Conservation (phyloP, 805 yeast species). For the Yamadazyma takamatsuzukensis region DNA sequence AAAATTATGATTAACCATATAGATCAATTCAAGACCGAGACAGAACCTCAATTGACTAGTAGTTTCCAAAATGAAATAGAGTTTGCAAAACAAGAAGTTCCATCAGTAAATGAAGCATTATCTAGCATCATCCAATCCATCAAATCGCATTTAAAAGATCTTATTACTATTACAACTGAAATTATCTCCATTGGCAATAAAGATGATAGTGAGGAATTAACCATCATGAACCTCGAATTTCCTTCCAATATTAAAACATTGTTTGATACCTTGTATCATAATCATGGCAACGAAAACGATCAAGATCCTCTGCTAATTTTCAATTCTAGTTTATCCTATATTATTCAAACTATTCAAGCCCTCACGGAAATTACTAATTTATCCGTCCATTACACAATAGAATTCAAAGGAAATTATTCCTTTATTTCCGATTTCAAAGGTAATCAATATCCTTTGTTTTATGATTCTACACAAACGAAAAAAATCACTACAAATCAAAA, state of each 20-base stretch:
- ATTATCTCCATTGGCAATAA: constrained; percentile 25
- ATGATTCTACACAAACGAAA: constrained; percentile 19
- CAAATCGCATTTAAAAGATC: constrained; percentile 16
- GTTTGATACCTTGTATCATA: constrained; percentile 24
- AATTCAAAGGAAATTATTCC: constrained; percentile 17
- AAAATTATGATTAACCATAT: constrained; percentile 20
- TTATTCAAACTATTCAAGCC: constrained; percentile 22
- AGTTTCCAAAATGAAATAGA: constrained; percentile 21
- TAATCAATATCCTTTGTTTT: constrained; percentile 25
- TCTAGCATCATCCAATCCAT: constrained; percentile 13
- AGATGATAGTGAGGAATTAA: constrained; percentile 19
- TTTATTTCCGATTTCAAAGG: constrained; percentile 21
- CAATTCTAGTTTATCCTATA: constrained; percentile 30
- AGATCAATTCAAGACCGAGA: constrained; percentile 14
- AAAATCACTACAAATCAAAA: constrained; percentile 13
- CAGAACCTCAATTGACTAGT: constrained; percentile 2
- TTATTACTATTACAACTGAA: constrained; percentile 17
- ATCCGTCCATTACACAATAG: constrained; percentile 26
- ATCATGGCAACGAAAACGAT: constrained; percentile 7
- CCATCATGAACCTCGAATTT: constrained; percentile 32
- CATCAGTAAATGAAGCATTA: constrained; percentile 22
- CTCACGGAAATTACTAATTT: constrained; percentile 24
- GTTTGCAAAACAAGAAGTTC: constrained; percentile 22
- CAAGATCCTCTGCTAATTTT: constrained; percentile 17
- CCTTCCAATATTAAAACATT: constrained; percentile 30